Conservation (phyloP, 148 eudicot genomes). For the Spergularia marina region DNA sequence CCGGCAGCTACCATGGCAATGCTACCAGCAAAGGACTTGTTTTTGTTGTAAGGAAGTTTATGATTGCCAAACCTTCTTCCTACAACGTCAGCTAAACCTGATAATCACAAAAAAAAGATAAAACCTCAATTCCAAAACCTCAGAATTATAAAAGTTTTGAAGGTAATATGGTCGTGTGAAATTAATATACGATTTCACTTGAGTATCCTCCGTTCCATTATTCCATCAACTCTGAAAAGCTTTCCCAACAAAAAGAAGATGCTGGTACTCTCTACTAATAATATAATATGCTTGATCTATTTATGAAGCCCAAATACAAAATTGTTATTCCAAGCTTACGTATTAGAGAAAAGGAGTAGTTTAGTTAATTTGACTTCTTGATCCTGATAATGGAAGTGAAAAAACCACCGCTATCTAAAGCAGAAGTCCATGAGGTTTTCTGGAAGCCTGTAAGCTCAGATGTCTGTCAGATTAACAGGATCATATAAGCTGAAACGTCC, state of each 20-base stretch:
- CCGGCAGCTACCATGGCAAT: slow-evolving; percentile 77
- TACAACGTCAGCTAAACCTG: slow-evolving; percentile 84
- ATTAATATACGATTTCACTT: background rate
- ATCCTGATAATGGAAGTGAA: too few relatives aligned
- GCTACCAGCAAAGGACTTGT: slow-evolving; percentile 75
- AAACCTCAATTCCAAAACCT: background rate
- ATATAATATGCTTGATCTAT: background rate
- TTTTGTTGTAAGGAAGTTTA: slow-evolving; percentile 65
- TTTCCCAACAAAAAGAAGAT: background rate
- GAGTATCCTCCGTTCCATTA: background rate
- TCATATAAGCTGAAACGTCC: too few relatives aligned
- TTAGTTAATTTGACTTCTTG: too few relatives aligned
- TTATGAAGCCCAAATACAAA: background rate
- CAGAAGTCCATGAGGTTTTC: too few relatives aligned
- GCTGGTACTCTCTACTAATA: background rate
- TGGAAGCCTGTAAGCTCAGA: too few relatives aligned
- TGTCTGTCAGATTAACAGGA: too few relatives aligned
- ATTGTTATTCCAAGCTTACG: too few relatives aligned
- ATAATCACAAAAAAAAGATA: slow-evolving; percentile 18
- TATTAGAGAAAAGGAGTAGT: too few relatives aligned
- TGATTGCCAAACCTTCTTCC: slow-evolving; percentile 70
- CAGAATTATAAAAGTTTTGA: background rate
- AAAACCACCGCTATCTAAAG: too few relatives aligned
- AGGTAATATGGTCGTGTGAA: background rate
- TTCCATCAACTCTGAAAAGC: background rate